Evolutionary conservation across 148 eudicot species (phyloP), one percentile per base, ranked within the genome.

Genomic region (Dianthus caryophyllus): DNA sequence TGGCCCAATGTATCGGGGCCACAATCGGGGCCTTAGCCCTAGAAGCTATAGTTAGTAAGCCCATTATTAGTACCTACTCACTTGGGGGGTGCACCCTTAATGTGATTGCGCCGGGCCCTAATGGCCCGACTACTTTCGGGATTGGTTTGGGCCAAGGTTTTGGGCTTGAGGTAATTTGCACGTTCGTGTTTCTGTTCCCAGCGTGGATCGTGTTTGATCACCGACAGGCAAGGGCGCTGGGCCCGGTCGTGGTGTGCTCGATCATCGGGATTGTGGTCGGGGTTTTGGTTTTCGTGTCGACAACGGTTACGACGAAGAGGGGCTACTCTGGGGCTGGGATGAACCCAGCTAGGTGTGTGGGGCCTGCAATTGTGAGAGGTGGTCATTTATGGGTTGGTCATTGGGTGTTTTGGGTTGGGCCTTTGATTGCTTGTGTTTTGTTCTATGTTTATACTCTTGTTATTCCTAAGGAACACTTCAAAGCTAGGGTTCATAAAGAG

Each of bases 381-480:
- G 79, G 71, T 0, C 79, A 76, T 65, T 75, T 76, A 26, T 65
- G 79, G 75, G 13, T 61, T 2, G 71, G 52, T 16, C 79, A 70
- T 43, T 76, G 79, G 79, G 71, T 76, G 15, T 76, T 70, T 76
- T 71, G 79, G 79, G 75, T 66, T 65, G 75, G 74, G 63, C 79
- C 79, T 18, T 13, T 65, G 16, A 17, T 71, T 39, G 74, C 79
- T 65, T 59, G 71, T 25, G 12, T 65, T 50, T 54, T 6, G 47
- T 76, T 71, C 65, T 65, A 64, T 57, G 31, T 75, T 5, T 75
- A 69, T 49, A 64, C 58, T 38, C 15, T 64, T 55, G 22, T 75
- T 56, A 71, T 75, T 75, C 78, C 78, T 6, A 25, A 51, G 12
- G 69, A 75, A 63, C 73, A 75, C 27, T 75, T 75, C 73, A 70